Evolutionary conservation across 2,329 filamentous ascomycete species (phyloP), one percentile per base, ranked within the genome.

Genomic region (Trichoderma harzianum): DNA sequence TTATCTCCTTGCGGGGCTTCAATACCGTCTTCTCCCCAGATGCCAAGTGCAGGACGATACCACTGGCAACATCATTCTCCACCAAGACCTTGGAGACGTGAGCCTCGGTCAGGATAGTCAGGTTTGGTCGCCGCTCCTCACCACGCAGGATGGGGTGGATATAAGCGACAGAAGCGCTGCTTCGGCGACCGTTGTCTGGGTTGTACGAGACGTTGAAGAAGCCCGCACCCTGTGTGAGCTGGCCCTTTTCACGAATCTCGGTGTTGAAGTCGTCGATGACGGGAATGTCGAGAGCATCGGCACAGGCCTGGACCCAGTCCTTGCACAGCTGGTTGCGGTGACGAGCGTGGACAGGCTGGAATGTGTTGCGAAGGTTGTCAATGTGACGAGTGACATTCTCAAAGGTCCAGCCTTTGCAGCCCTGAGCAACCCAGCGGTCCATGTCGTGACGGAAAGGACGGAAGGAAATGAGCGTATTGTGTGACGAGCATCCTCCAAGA

Each of bases 391-490:
- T 96, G 82, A 97, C 92, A 73, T 89, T 93, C 79, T 93, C 90
- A 83, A 97, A 97, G 78, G 88, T 90, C 94, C 94, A 97, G 77
- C 94, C 94, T 79, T 88, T 89, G 84, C 92, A 94, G 73, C 94
- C 94, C 78, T 93, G 86, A 36, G 88, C 88, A 78, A 95, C 91
- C 94, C 94, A 97, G 77, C 93, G 88, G 79, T 93, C 88, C 84
- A 93, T 89, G 82, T 97, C 94, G 81, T 97, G 95, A 81, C 94
- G 90, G 79, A 97, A 97, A 8, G 94, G 93, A 30, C 94, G 90
- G 88, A 97, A 97, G 21, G 93, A 96, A 82, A 97, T 97, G 77
- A 97, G 86, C 24, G 94, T 97, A 84, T 97, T 97, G 87, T 97
- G 94, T 72, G 92, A 95, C 58, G 94, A 97, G 86, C 94, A 97